A percentile compares a stretch with the other conserved stretches of the same genome.
phyloP scores from a whole-genome alignment of 2,329 filamentous ascomycete genomes.

The Fulvia fulva region DNA sequence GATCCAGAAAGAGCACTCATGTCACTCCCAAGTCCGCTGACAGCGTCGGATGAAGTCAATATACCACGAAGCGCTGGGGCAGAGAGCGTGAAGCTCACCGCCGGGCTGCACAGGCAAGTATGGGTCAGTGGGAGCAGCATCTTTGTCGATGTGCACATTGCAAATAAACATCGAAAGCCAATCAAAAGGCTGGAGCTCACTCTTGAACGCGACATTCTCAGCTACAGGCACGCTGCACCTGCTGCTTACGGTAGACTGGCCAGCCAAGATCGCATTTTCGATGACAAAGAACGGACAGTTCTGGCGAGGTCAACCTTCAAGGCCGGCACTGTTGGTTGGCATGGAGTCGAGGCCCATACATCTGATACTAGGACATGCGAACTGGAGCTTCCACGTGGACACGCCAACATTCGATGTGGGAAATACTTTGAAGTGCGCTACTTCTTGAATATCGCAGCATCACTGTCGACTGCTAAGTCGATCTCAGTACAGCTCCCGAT shows the following conservation, averaged over 20 bases:
- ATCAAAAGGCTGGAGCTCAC: constrained; percentile 51
- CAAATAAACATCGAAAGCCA: constrained; percentile 47
- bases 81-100: constrained; percentile 48
- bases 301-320: constrained; percentile 44
- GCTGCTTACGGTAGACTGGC: constrained; percentile 48
- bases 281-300: constrained; percentile 48
- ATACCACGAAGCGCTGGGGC: constrained; percentile 38
- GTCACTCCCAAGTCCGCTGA: constrained; percentile 50
- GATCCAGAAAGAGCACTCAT: constrained; percentile 55
- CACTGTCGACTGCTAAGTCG: constrained; percentile 45
- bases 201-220: constrained; percentile 49
- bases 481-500: constrained; percentile 53
- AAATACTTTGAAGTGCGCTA: constrained; percentile 56
- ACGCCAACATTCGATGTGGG: constrained; percentile 50
- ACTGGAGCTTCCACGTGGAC: constrained; percentile 48
- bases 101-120: constrained; percentile 54
- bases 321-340: constrained; percentile 43
- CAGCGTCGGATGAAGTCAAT: constrained; percentile 46
- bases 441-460: constrained; percentile 51
- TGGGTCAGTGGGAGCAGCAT: constrained; percentile 56
- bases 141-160: constrained; percentile 52
- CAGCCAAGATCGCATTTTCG: constrained; percentile 50
- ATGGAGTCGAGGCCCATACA: constrained; percentile 44
- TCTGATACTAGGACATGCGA: constrained; percentile 48
- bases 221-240: constrained; percentile 49